These are phyloP conservation scores for Colletotrichum sp. DNA, from an alignment of 2,329 filamentous ascomycete species.

Conservation along the genomic window DNA sequence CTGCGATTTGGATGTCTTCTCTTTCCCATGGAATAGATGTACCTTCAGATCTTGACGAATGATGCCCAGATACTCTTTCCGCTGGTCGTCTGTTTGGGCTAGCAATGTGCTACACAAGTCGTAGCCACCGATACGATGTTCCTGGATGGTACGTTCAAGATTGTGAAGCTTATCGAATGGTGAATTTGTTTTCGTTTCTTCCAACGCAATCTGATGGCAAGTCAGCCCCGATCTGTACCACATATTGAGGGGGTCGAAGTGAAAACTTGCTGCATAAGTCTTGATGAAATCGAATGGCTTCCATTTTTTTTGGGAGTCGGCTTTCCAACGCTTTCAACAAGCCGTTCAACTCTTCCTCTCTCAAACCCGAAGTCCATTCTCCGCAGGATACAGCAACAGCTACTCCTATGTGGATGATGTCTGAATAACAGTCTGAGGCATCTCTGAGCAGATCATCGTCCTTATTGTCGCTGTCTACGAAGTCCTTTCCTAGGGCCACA, in stretches of 20 bases:
- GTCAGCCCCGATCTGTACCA: fast-evolving
- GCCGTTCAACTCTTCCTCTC: not conserved
- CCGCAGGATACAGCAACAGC: not conserved
- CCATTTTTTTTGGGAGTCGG: not conserved
- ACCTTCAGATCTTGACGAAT: not conserved
- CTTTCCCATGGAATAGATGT: not conserved
- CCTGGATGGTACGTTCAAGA: not conserved
- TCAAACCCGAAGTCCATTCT: not conserved
- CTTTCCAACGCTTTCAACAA: not conserved
- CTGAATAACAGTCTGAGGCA: not conserved
- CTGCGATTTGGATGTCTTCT: not conserved
- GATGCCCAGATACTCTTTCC: fast-evolving
- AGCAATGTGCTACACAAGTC: fast-evolving
- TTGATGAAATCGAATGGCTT: not conserved
- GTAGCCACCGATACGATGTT: not conserved
- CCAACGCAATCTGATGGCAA: fast-evolving
- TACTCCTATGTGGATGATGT: not conserved
- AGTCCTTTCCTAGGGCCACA: not conserved
- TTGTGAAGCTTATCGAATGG: not conserved
- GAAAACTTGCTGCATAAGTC: not conserved
- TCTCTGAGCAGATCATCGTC: not conserved
- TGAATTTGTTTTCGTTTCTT: fast-evolving
- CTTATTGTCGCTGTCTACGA: fast-evolving
- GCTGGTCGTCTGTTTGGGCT: not conserved
- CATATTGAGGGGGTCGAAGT: not conserved